These are phyloP conservation scores for Fusarium oxysporum DNA, from an alignment of 2,329 filamentous ascomycete species.

Conservation along the genomic window DNA sequence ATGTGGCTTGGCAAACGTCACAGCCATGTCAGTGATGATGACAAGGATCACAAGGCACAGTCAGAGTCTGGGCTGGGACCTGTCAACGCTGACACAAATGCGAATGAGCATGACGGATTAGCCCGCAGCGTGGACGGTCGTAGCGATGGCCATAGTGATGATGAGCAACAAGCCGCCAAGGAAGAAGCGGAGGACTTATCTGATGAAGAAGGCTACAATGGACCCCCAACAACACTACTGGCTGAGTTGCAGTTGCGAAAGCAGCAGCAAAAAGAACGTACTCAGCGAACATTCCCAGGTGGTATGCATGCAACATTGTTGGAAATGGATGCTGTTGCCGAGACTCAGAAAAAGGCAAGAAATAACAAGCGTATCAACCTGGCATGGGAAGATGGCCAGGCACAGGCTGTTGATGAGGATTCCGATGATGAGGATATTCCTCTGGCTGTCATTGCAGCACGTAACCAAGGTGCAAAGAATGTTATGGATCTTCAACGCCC, in stretches of 20 bases:
- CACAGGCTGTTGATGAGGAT: conserved; percentile 57
- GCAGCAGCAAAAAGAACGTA: conserved; percentile 85
- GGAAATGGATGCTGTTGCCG: conserved; percentile 89
- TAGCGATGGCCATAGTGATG: conserved; percentile 37
- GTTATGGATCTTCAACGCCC: conserved; percentile 71
- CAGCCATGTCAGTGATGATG: conserved; percentile 47
- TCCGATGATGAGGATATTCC: conserved; percentile 87
- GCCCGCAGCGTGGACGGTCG: conserved; percentile 48
- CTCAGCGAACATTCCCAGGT: conserved; percentile 72
- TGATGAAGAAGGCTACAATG: conserved; percentile 67
- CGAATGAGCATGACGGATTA: conserved; percentile 37
- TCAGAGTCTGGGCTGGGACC: conserved; percentile 44
- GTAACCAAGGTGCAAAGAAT: conserved; percentile 64
- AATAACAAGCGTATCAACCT: conserved; percentile 82
- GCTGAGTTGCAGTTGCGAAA: conserved; percentile 94
- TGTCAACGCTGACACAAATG: conserved; percentile 43
- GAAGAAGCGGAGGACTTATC: conserved; percentile 60
- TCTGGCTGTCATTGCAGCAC: conserved; percentile 79
- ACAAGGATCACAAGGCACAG: conserved; percentile 29
- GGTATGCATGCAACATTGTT: conserved; percentile 93
- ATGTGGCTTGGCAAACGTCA: conserved; percentile 60
- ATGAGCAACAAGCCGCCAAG: conserved; percentile 54
- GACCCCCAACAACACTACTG: conserved; percentile 87
- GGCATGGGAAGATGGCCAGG: conserved; percentile 84
- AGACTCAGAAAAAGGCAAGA: conserved; percentile 82